Base-by-base conservation (phyloP, 495 filamentous ascomycete genomes). In the Penicillium soppii region DNA sequence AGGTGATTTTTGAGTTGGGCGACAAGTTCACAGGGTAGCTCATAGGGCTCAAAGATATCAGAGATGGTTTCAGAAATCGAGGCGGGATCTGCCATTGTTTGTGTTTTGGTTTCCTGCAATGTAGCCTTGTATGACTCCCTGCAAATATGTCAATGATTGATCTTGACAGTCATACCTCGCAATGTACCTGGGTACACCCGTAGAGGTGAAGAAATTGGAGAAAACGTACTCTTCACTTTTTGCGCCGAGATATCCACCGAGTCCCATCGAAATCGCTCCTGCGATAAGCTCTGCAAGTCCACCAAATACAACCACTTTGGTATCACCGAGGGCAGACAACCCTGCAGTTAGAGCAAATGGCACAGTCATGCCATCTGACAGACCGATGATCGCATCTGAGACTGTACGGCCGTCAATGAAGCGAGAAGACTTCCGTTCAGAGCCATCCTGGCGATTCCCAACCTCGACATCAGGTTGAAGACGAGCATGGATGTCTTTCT, bases 191-290 rank as follows among this genome's bases (percentile, higher is more conserved):
- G 10, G 8, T n/a, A n/a, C n/a, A n/a, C n/a, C n/a, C n/a, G 21
- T 7, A 16, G 15, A 21, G 23, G 39, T 35, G 30, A 7, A 19
- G 10, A 39, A 9, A 25, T 13, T 13, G 5, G 30, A 29, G 10
- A 10, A 49, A 33, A 69, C 74, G 65, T 60, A 86, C 76, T 74
- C 75, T 71, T 91, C 88, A 33, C 84, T 84, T 56, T 84, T 83
- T 0, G 88, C 85, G 10, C 86, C 86, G 3, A 94, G 73, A 55
- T 83, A 73, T 21, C 81, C 81, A 42, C 81, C 81, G 30, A 82
- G 52, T 2, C 79, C 80, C 79, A 83, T 83, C 6, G 78, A 81
- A 45, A 83, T 79, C 17, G 79, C 77, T 21, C 81, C 81, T 1
- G 80, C 80, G 49, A 80, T 79, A 19, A 83, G 61, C 57, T 83